Evolutionary conservation across 192 early-diverging fungal genomes (phyloP).

Genomic region (Chytriomyces confervae): DNA sequence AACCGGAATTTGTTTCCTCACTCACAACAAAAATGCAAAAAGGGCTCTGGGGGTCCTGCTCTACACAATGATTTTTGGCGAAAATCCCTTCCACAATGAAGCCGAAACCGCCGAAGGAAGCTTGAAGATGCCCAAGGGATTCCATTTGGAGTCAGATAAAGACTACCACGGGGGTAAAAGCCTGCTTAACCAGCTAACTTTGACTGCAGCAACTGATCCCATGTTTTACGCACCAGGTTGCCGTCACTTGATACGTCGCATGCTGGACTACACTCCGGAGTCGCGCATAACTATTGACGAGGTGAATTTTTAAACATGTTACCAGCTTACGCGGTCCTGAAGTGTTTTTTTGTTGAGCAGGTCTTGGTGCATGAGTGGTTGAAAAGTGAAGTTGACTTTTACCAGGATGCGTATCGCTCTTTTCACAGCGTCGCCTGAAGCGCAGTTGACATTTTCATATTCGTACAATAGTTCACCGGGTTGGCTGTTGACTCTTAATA

Average conservation of each 20-base stretch:
- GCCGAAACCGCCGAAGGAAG: slow-evolving; percentile 50
- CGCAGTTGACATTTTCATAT: too few species aligned
- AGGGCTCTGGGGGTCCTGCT: slow-evolving; percentile 56
- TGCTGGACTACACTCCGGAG: not conserved
- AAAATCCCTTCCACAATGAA: slow-evolving; percentile 54
- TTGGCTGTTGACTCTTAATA: too few species aligned
- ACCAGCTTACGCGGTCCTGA: too few species aligned
- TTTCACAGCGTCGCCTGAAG: too few species aligned
- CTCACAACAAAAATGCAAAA: not conserved
- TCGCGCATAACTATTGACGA: not conserved
- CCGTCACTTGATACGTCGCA: not conserved
- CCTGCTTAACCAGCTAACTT: not conserved
- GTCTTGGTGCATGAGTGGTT: too few species aligned
- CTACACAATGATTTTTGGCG: slow-evolving; percentile 56
- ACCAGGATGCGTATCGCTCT: too few species aligned
- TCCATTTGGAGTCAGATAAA: not conserved
- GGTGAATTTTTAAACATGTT: not conserved
- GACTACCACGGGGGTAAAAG: not conserved
- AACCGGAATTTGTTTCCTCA: not conserved
- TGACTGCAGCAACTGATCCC: not conserved
- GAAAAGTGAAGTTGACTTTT: too few species aligned
- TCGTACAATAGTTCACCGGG: too few species aligned
- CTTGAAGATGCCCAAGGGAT: slow-evolving; percentile 8
- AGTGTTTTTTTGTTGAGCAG: too few species aligned
- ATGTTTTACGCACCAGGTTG: not conserved